Base-by-base conservation (phyloP, 805 yeast genomes). In the Saccharomyces kudriavzevii region DNA sequence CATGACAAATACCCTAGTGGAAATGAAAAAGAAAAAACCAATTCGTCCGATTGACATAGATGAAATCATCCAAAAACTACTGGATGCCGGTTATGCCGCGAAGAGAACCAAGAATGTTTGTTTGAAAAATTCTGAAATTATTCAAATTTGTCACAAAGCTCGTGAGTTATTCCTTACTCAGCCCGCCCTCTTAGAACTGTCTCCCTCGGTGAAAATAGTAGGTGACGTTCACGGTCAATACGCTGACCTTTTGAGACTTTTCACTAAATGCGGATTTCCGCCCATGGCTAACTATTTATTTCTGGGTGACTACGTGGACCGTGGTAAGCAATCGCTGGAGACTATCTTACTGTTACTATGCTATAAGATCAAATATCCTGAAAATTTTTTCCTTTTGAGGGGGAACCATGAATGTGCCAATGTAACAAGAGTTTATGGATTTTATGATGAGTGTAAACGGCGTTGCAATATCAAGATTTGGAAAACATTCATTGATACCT, bases 321-420 rank as follows among this genome's bases (percentile, higher is more conserved):
- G 99, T 59, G 99, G 99, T 54, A 92, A 94, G 71, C 99, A 92
- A 71, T 85, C 94, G 2, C 74, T 92, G 54, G 99, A 92, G 69
- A 92, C 98, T 0, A 90, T 92, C 26, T 73, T 92, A 54, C 75
- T 92, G 49, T 74, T 92, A 55, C 76, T 92, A 52, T 90, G 97
- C 71, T 92, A 89, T 75, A 92, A 92, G 70, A 91, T 92, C 70
- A 92, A 91, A 69, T 91, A 90, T 65, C 98, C 98, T 0, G 97
- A 92, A 64, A 92, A 92, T 72, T 90, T 92, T 69, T 92, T 91
- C 70, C 72, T 92, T 55, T 75, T 92, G 47, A 76, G 99, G 60
- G 99, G 99, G n/a, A 92, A 92, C 71, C 99, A 92, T 73, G 99
- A 92, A 74, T 89, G 96, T 70, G 97, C 98, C 24, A 89, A 88